Percentiles rank a stretch among this genome's conserved stretches.
These are phyloP conservation scores for Hyphopichia pseudoburtonii DNA, from an alignment of 1,139 yeast species.

Conservation along the genomic window DNA sequence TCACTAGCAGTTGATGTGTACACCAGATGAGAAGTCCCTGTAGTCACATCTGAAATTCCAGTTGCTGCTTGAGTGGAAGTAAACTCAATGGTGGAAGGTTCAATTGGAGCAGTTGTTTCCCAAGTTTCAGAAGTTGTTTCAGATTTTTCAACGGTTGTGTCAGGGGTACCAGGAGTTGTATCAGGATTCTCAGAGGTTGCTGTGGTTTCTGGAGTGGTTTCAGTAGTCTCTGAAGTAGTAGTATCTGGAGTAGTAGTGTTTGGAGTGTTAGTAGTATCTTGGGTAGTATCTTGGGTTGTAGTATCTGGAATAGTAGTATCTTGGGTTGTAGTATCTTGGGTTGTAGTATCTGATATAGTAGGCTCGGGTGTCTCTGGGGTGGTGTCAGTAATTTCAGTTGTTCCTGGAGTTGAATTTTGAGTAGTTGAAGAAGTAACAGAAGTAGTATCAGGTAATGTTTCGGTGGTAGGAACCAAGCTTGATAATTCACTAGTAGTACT, in stretches of 20 bases:
- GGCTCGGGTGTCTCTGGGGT: neutral
- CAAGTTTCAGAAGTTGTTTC: neutral
- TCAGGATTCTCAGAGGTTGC: neutral
- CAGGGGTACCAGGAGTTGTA: slow-evolving; percentile 4
- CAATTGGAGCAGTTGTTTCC: too few species aligned
- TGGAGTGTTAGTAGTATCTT: slow-evolving; percentile 8
- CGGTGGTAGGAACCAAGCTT: neutral
- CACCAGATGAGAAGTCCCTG: too few species aligned
- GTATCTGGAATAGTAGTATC: slow-evolving; percentile 7
- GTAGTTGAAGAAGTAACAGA: slow-evolving; percentile 8
- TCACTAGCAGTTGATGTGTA: too few species aligned
- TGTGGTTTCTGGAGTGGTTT: neutral
- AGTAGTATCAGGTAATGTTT: slow-evolving; percentile 6
- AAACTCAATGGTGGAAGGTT: too few species aligned
- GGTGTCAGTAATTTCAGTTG: neutral
- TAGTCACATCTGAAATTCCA: too few species aligned
- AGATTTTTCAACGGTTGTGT: slow-evolving; percentile 5
- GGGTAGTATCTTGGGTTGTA: slow-evolving; percentile 11
- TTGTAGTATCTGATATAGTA: slow-evolving; percentile 12
- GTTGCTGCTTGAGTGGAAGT: too few species aligned
- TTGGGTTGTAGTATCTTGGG: slow-evolving; percentile 11
- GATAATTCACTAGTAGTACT: slow-evolving; percentile 5
- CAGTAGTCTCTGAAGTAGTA: neutral
- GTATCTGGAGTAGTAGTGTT: slow-evolving; percentile 1
- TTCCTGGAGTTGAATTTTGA: neutral